Base-by-base conservation (phyloP, 2,329 filamentous ascomycete genomes). In the Nemania serpens region DNA sequence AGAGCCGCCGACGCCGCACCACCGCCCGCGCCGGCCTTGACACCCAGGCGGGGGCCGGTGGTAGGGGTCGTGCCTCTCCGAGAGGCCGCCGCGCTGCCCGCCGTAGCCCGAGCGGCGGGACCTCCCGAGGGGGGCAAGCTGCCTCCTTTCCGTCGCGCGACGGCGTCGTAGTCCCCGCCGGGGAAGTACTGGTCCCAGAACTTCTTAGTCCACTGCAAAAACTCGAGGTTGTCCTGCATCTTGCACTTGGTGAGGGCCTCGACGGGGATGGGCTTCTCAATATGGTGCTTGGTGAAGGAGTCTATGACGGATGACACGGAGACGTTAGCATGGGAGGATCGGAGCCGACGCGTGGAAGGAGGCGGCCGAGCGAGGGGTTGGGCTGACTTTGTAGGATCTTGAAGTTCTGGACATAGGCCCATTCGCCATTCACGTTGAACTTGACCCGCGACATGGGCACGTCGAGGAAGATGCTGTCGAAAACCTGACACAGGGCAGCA, bases 161-260 rank as follows among this genome's bases (percentile, higher is more conserved):
- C 84, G 11, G 95, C 92, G 75, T 99, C 95, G 81, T 99, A 99
- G 67, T 98, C 95, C 71, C 95, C 93, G 61, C 95, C 95, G 7
- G 95, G 95, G 79, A 91, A 99, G 83, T 97, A 93, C 75, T 97
- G 91, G 74, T 99, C 95, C 95, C 95, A 99, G 82, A 93, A 97
- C 70, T 85, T 84, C 85, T 99, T 99, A 61, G 89, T 89, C 90
- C 93, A 99, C 80, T 99, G 95, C 63, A 99, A 83, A 77, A 99
- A 99, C 75, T 98, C 95, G 71, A 99, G 90, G 81, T 99, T 99
- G 78, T 99, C 95, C 84, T 99, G 95, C 94, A 99, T 99, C 83
- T 97, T 97, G 84, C 95, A 99, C 79, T 98, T 99, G 71, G 95
- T 87, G 62, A 99, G 88, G 60, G 85, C 82, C 77, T 97, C 88